Base-by-base conservation (phyloP, 73 alveolate species). In the Strombidium stylifer region DNA sequence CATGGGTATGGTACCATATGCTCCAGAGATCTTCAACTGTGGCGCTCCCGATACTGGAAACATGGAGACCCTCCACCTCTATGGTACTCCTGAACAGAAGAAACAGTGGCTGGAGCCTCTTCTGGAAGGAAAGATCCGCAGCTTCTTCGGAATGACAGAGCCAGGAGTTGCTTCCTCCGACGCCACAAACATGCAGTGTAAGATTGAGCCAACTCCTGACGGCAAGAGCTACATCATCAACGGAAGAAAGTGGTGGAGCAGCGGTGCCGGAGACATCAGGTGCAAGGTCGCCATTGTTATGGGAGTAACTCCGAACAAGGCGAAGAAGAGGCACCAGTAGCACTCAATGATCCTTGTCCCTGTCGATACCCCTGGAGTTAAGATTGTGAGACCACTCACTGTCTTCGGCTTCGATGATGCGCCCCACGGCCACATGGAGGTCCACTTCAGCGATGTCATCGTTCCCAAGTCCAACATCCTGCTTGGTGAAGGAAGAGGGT, bases 81-180 rank as follows among this genome's bases (percentile, higher is more conserved):
- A n/a, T n/a, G n/a, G n/a, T n/a, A n/a, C n/a, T n/a, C n/a, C n/a
- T n/a, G n/a, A n/a, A n/a, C n/a, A n/a, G n/a, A n/a, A n/a, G 69
- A 65, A 34, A 67, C 46, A 69, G n/a, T 82, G 87, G 87, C 73
- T 82, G 3, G 73, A 28, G 62, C 93, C 93, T 0, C 51, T 82
- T 30, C 64, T 82, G 1, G 56, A 69, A 23, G 86, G 86, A 6
- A 79, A 73, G 26, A 73, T 73, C 27, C 27, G 86, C 57, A 58
- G 83, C 12, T 73, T 79, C 32, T 82, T 65, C 67, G 93, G 85
- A 27, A 82, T 82, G 93, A 82, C 93, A 0, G 93, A 82, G 56
- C 93, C 93, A 12, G 85, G 73, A 0, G 90, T 76, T 10, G 93
- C 93, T 10, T 69, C 87, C 32, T 74, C 89, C 36, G 93, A 82